Conservation (phyloP, 2,329 filamentous ascomycete genomes). For the Diaporthe capsici region DNA sequence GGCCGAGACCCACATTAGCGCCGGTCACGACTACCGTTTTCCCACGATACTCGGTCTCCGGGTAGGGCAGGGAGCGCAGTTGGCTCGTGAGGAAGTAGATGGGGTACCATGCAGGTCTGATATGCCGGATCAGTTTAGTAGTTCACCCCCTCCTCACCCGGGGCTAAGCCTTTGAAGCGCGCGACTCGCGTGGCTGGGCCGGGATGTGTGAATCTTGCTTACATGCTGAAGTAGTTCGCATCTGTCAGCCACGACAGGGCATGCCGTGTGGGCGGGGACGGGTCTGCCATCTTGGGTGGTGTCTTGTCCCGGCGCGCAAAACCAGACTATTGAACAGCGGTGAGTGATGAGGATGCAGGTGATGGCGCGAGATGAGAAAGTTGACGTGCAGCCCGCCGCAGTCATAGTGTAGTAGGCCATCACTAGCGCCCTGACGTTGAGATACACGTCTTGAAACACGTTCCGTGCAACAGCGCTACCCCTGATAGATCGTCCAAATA, state of each 20-base stretch:
- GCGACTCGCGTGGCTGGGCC: constrained; percentile 19
- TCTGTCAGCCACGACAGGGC: constrained; percentile 40
- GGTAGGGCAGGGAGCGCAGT: constrained; percentile 34
- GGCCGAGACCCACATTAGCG: constrained; percentile 57
- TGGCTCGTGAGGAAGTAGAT: constrained; percentile 37
- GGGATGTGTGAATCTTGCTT: constrained; percentile 33
- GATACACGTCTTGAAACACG: constrained; percentile 3
- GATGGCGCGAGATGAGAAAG: neutral
- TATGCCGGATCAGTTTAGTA: constrained; percentile 14
- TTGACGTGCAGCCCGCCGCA: too few species aligned
- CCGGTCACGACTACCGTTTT: constrained; percentile 57
- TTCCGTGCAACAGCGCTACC: constrained; percentile 14
- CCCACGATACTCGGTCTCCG: constrained; percentile 40
- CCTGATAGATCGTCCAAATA: constrained; percentile 20
- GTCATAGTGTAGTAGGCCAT: neutral
- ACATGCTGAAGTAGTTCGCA: constrained; percentile 39
- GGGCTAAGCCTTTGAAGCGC: neutral
- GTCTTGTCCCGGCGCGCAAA: neutral
- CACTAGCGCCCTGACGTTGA: constrained; percentile 15
- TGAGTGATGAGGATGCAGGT: neutral
- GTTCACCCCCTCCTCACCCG: neutral
- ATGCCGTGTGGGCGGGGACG: constrained; percentile 27
- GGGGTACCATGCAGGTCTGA: constrained; percentile 22
- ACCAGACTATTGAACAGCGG: constrained; percentile 12
- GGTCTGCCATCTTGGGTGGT: constrained; percentile 25